Conservation (phyloP, 2,329 filamentous ascomycete species). For the Verticillium klebahnii region DNA sequence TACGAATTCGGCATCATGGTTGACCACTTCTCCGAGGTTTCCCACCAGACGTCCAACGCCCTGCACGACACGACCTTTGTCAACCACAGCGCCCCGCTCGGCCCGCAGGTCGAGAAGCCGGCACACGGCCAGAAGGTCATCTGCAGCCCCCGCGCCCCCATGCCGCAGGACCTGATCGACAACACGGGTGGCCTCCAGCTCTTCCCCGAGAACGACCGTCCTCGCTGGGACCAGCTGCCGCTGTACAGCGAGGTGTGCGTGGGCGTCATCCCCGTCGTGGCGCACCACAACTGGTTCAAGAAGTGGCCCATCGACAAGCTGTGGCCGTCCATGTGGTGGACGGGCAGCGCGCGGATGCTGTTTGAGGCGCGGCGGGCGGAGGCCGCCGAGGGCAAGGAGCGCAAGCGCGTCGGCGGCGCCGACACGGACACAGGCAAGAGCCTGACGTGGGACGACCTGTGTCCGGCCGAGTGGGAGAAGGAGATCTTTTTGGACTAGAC, state of each 20-base stretch:
- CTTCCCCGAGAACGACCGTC: constrained; percentile 3
- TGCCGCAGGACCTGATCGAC: constrained; percentile 10
- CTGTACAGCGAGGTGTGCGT: constrained; percentile 23
- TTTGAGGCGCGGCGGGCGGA: constrained; percentile 11
- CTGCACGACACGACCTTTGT: constrained; percentile 18
- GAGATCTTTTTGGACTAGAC: constrained; percentile 18
- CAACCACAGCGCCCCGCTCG: constrained; percentile 13
- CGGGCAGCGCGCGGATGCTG: constrained; percentile 12
- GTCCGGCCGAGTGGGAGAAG: constrained; percentile 16
- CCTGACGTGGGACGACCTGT: constrained; percentile 18
- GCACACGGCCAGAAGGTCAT: constrained; percentile 11
- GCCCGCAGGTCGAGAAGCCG: constrained; percentile 11
- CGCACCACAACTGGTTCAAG: constrained; percentile 21
- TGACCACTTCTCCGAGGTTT: constrained; percentile 21
- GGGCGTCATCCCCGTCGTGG: constrained; percentile 21
- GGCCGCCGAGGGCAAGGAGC: constrained; percentile 3
- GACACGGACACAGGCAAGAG: constrained; percentile 11
- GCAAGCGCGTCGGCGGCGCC: constrained; percentile 6
- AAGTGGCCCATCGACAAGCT: constrained; percentile 15
- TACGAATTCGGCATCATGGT: constrained; percentile 21
- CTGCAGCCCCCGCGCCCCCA: constrained; percentile 14
- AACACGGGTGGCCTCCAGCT: constrained; percentile 2
- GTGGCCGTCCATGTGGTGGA: constrained; percentile 21
- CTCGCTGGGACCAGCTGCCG: constrained; percentile 18
- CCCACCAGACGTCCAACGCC: constrained; percentile 19